Base-by-base conservation (phyloP, 1,139 yeast species). In the Saccharomyces pastorianus region DNA sequence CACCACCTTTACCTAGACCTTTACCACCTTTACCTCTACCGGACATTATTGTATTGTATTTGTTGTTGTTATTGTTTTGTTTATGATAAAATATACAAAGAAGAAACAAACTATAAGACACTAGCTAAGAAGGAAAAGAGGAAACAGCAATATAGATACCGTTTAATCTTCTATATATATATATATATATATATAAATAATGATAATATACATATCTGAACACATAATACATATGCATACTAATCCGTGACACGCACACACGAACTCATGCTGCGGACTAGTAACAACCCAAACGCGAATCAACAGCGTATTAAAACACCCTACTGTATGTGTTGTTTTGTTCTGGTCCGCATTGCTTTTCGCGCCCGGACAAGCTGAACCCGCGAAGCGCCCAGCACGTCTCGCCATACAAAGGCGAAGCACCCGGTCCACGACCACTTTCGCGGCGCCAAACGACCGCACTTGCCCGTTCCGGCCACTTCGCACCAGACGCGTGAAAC, bases 11-110 rank as follows among this genome's bases (percentile, higher is more conserved):
- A 74, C 97, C 97, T 71, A 88, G 82, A 77, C 96, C 96, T 85
- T 88, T 88, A 75, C 96, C 96, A 73, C 96, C 96, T 88, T 88
- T 89, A 73, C 96, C 96, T 84, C 96, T 90, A 76, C 96, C 96
- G 73, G 96, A 88, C 96, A 90, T 55, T 20, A 20, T 20, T 20
- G 23, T 20, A 20, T 20, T 20, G 23, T 20, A 20, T 20, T 20
- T 20, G 23, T 20, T 20, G 23, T 53, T 69, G 23, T 20, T 20
- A 3, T 53, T 69, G 23, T 20, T 20, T 20, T 20, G 23, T 20
- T 20, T 20, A 2, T 17, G 20, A 17, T 17, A 2, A 17, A 2
- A 1, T 17, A 2, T 17, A 17, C 20, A 17, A 17, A 17, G 2
- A 17, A 17, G 87, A 93, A 93, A 89, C 6, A 31, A 7, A 14